phyloP scores from a whole-genome alignment of 1,284 basidiomycete species.

The Mycosarcoma mackinlayi region DNA sequence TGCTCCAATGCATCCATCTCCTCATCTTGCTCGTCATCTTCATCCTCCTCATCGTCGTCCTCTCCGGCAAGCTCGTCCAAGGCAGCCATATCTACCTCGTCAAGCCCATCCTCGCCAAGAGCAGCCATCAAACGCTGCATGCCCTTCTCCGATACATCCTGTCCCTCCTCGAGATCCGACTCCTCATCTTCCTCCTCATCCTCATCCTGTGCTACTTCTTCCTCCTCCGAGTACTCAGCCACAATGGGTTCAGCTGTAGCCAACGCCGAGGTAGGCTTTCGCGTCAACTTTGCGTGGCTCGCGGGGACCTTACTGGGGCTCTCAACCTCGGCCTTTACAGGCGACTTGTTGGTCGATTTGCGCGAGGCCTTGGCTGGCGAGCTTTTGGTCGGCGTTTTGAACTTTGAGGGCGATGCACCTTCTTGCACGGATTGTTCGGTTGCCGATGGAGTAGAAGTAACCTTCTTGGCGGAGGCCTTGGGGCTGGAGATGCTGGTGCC shows the following conservation, averaged over 20 bases:
- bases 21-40: conserved; percentile 36
- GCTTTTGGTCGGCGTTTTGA: conserved; percentile 12
- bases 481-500: conserved; percentile 13
- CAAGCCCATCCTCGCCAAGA: conserved; percentile 61
- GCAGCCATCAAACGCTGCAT: conserved; percentile 63
- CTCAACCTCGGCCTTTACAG: background rate
- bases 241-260: conserved; percentile 45
- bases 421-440: no score
- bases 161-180: conserved; percentile 57
- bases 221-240: conserved; percentile 43
- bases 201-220: conserved; percentile 26
- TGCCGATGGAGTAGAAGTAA: no score
- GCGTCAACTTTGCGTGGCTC: conserved; percentile 35
- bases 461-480: conserved; percentile 25
- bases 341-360: conserved; percentile 22
- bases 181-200: conserved; percentile 43
- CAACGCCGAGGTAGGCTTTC: conserved; percentile 38
- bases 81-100: conserved; percentile 59
- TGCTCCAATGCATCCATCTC: conserved; percentile 32
- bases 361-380: conserved; percentile 19
- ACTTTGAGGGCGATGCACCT: background rate
- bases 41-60: conserved; percentile 33
- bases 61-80: conserved; percentile 49
- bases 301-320: conserved; percentile 39
- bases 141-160: conserved; percentile 62